Evolutionary conservation across 495 filamentous ascomycete species (phyloP).

Genomic region (Neurospora discreta): DNA sequence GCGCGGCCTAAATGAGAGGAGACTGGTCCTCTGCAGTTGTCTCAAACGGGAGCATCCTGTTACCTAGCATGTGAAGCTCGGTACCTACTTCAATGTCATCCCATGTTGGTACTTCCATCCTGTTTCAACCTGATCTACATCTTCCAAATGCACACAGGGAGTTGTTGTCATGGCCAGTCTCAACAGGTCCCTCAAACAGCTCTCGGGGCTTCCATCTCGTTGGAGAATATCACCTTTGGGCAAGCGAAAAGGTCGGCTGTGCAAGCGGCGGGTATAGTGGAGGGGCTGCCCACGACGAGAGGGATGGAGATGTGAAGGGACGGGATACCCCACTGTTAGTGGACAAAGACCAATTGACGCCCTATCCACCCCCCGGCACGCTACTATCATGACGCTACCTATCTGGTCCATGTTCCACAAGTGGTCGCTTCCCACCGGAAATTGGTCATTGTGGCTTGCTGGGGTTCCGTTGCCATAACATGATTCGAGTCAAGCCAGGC

Average conservation of each 20-base stretch:
- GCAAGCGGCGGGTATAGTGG: not conserved
- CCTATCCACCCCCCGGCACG: not conserved
- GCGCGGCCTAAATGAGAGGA: not conserved
- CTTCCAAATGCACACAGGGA: no score
- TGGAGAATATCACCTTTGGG: not conserved
- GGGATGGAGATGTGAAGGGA: not conserved
- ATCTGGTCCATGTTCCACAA: not conserved
- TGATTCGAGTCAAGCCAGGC: not conserved
- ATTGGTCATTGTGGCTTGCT: not conserved
- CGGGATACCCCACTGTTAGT: not conserved
- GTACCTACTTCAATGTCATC: not conserved
- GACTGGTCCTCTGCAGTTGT: not conserved
- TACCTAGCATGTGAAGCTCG: not conserved
- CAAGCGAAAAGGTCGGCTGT: not conserved
- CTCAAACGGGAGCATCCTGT: not conserved
- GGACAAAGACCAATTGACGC: not conserved
- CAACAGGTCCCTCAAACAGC: not conserved
- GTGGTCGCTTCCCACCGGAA: not conserved
- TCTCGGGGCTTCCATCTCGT: not conserved
- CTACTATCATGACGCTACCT: not conserved
- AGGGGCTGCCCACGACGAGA: not conserved
- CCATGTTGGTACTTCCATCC: not conserved
- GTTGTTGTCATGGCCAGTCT: no score
- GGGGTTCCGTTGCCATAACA: not conserved
- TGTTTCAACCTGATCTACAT: no score